A percentile compares a stretch with the other conserved stretches of the same genome.
These are phyloP conservation scores for Chrysanthemum makinoi DNA, from an alignment of 129 eudicot species.

Conservation along the genomic window DNA sequence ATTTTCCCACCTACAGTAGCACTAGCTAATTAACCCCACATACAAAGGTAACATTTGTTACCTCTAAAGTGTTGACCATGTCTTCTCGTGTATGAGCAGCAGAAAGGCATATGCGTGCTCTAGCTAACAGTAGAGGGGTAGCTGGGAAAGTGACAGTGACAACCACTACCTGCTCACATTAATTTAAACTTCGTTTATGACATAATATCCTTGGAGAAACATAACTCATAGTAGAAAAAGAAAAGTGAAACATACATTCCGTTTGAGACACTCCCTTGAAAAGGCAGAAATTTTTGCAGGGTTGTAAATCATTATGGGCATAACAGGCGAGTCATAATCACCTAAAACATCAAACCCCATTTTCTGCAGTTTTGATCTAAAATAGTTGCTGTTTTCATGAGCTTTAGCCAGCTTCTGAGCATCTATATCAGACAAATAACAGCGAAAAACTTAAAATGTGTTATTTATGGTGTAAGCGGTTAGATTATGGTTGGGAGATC, in stretches of 20 bases:
- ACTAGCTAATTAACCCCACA: too few relatives aligned
- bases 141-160: conserved; percentile 91
- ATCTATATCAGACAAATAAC: conserved; percentile 36
- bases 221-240: not conserved
- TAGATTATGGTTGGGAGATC: not conserved
- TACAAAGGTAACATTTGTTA: conserved; percentile 13
- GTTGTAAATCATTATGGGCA: conserved; percentile 94
- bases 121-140: conserved; percentile 78
- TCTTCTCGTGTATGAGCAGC: conserved; percentile 95
- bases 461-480: not conserved
- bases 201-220: not conserved
- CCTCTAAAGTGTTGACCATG: conserved; percentile 77
- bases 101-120: conserved; percentile 91
- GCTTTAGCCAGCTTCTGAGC: conserved; percentile 83
- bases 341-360: conserved; percentile 96
- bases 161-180: conserved; percentile 61
- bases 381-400: conserved; percentile 88
- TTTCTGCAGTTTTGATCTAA: conserved; percentile 82
- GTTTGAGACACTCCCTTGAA: conserved; percentile 89
- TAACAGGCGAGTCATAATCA: conserved; percentile 87
- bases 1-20: too few relatives aligned
- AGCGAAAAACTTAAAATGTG: not conserved
- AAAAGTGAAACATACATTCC: conserved; percentile 40
- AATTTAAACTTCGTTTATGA: not conserved
- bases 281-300: conserved; percentile 91